Evolutionary conservation across 768 basidiomycete genomes (phyloP).

Genomic region (Ramaria rubella): DNA sequence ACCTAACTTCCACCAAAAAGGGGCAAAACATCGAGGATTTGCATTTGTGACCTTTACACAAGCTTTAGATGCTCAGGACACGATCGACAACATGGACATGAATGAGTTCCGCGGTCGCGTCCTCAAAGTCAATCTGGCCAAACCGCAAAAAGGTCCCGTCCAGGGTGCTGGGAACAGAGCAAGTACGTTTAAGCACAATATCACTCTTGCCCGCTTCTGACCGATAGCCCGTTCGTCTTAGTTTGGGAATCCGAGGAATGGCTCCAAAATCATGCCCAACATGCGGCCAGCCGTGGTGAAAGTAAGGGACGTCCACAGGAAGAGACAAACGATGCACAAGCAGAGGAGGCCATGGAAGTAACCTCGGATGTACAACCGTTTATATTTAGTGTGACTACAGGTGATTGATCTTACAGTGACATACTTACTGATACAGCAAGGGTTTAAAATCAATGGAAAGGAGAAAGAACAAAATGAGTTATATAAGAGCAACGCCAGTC

Average conservation of each 20-base stretch:
- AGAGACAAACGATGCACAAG: not conserved
- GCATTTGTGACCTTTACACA: constrained; percentile 86
- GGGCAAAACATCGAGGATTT: constrained; percentile 85
- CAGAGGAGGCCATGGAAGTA: constrained; percentile 1
- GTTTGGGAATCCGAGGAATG: constrained; percentile 98
- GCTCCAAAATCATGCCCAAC: constrained; percentile 76
- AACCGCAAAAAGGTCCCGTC: constrained; percentile 67
- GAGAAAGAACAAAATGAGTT: constrained; percentile 13
- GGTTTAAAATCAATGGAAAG: not conserved
- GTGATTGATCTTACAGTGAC: too few relatives aligned
- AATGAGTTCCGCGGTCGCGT: constrained; percentile 78
- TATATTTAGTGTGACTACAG: too few relatives aligned
- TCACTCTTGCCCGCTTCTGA: constrained; percentile 11
- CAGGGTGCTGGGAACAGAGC: constrained; percentile 66
- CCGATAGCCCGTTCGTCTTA: too few relatives aligned
- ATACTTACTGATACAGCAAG: not conserved
- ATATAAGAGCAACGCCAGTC: constrained; percentile 76
- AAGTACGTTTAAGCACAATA: too few relatives aligned
- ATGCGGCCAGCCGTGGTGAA: constrained; percentile 71
- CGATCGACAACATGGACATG: constrained; percentile 98
- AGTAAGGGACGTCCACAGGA: not conserved
- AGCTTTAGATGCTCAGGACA: constrained; percentile 83
- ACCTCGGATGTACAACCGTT: not conserved
- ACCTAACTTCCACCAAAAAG: constrained; percentile 28
- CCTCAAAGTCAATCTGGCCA: constrained; percentile 78